Evolutionary conservation across 139 green algal species (phyloP), one percentile per base, ranked within the genome.

Genomic region (Mesostigma viride): DNA sequence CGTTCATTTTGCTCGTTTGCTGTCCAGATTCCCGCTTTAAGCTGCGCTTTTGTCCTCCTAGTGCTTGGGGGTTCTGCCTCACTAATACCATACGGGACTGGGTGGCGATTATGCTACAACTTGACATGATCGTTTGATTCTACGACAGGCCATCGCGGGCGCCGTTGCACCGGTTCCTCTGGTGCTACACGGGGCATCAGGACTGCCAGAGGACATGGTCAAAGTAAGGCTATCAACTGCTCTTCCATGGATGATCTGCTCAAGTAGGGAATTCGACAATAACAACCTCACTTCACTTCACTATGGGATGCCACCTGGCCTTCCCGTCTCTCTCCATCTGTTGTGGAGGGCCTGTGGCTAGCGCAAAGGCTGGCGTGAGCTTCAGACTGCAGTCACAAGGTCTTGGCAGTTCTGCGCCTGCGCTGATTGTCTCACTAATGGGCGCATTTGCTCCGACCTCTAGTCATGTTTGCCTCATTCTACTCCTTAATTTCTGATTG

Each of bases 161-260:
- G n/a, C n/a, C n/a, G n/a, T n/a, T n/a, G n/a, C n/a, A n/a, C n/a
- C n/a, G n/a, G n/a, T n/a, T n/a, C 4, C 22, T 2, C 45, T 79
- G 11, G 72, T 79, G 30, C 59, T 79, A 5, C 72, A 79, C n/a
- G 72, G 72, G 0, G 72, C 72, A 8, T 80, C 71, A 22, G 72
- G 72, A 22, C 35, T 79, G 24, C 67, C 62, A n/a, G 17, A 22
- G 1, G 59, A 56, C n/a, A 24, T 80, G 20, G 62, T 79, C 8
- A 17, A 73, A 60, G 67, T 73, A 17, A 14, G 40, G 40, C 40
- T n/a, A n/a, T n/a, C n/a, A n/a, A 51, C 11, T 14, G 11, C 40
- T 51, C 40, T 8, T 24, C 14, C 40, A 24, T 51, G 14, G 8
- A 51, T 51, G 8, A 24, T 51, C 40, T 14, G 40, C 11, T 14